Percentiles rank a stretch among this genome's conserved stretches.
These are phyloP conservation scores for Fusarium metavorans DNA, from an alignment of 2,329 filamentous ascomycete species.

Conservation along the genomic window DNA sequence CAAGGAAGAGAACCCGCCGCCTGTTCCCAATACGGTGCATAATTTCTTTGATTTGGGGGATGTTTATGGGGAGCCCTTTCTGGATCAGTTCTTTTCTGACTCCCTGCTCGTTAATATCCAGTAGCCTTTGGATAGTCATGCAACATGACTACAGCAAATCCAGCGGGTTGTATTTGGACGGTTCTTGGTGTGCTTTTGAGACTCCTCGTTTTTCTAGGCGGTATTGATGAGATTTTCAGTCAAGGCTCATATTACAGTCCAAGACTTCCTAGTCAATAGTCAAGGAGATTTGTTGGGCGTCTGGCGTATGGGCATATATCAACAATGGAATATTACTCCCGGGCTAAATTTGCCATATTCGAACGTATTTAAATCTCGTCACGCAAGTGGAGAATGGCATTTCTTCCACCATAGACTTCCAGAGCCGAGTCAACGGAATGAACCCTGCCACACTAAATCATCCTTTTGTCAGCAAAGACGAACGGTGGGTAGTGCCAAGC, in stretches of 20 bases:
- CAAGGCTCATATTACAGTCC: not conserved
- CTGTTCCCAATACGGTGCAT: not conserved
- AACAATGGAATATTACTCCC: not conserved
- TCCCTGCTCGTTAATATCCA: constrained; percentile 32
- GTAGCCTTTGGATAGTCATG: too few relatives aligned
- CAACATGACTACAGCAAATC: too few relatives aligned
- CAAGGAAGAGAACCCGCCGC: not conserved
- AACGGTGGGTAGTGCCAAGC: not conserved
- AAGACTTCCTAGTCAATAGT: not conserved
- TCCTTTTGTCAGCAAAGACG: not conserved
- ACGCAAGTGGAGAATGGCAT: not conserved
- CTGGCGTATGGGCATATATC: not conserved
- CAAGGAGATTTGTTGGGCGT: not conserved
- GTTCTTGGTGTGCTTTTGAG: not conserved
- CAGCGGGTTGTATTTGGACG: too few relatives aligned
- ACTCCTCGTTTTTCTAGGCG: not conserved
- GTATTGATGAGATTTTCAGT: not conserved
- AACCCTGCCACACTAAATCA: not conserved
- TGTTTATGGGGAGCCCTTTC: constrained; percentile 32
- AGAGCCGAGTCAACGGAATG: not conserved
- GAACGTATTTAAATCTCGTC: not conserved
- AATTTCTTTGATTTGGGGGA: constrained; percentile 30
- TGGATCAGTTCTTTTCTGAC: constrained; percentile 41
- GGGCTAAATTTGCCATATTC: not conserved
- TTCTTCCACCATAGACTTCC: not conserved